Percentiles rank a stretch among this genome's conserved stretches.
phyloP scores from a whole-genome alignment of 2,329 filamentous ascomycete genomes.

The Colletotrichum truncatum region DNA sequence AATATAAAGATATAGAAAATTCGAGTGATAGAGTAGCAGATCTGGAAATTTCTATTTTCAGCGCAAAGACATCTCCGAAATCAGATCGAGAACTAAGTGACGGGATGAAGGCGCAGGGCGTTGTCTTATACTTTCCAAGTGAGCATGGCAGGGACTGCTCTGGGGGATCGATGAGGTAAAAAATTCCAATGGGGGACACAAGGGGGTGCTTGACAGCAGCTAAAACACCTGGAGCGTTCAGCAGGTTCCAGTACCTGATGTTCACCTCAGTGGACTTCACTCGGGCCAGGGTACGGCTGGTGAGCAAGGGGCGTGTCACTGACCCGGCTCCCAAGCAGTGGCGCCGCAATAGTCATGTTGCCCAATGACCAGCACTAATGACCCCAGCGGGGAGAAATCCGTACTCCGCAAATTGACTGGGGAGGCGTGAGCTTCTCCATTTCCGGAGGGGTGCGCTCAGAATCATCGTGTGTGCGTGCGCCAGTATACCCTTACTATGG shows the following conservation, averaged over 20 bases:
- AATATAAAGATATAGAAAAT: constrained; percentile 1
- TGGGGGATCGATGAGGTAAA: constrained; percentile 29
- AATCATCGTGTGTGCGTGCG: not conserved
- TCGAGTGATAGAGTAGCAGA: not conserved
- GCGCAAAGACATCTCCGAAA: not conserved
- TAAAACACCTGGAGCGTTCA: constrained; percentile 28
- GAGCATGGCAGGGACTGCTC: constrained; percentile 8
- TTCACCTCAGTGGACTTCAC: constrained; percentile 21
- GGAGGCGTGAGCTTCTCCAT: constrained; percentile 9
- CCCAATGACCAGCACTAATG: constrained; percentile 16
- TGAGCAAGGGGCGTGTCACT: constrained; percentile 22
- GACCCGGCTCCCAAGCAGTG: constrained; percentile 16
- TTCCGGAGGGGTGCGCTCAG: constrained; percentile 12
- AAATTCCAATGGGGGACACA: constrained; percentile 19
- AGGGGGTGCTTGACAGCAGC: constrained; percentile 30
- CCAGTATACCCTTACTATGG: constrained; percentile 1
- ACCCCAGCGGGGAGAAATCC: constrained; percentile 28
- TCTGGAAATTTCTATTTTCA: not conserved
- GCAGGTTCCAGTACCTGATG: constrained; percentile 27
- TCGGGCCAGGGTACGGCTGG: constrained; percentile 15
- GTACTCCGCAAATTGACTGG: constrained; percentile 13
- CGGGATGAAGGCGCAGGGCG: constrained; percentile 11
- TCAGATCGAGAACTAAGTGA: not conserved
- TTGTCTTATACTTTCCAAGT: constrained; percentile 29
- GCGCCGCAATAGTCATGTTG: not conserved